A percentile compares a stretch with the other conserved stretches of the same genome.
Conservation (phyloP, 208 protist species). For the Acanthamoeba healyi region DNA sequence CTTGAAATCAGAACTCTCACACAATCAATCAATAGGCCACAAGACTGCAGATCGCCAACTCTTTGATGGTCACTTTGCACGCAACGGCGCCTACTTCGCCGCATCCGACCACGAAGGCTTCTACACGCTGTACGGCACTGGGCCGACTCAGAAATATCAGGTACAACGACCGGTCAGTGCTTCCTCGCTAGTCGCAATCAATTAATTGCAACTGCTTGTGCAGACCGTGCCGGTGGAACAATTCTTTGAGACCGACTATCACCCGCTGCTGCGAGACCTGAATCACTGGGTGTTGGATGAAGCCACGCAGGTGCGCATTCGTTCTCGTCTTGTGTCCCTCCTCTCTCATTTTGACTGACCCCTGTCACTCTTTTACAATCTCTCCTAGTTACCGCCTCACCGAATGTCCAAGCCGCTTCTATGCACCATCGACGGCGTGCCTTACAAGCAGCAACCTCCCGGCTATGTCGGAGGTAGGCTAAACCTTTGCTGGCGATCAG, state of each 20-base stretch:
- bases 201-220: neutral
- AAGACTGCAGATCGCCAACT: constrained; percentile 56
- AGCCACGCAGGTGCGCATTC: constrained; percentile 19
- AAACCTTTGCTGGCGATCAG: neutral
- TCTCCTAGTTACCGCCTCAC: constrained; percentile 5
- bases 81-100: constrained; percentile 59
- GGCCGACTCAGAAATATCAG: neutral
- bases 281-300: constrained; percentile 72
- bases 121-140: constrained; percentile 66
- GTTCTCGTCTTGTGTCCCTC: neutral
- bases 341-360: neutral
- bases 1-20: neutral
- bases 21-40: neutral
- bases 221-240: constrained; percentile 67
- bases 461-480: constrained; percentile 52
- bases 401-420: constrained; percentile 48
- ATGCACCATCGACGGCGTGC: constrained; percentile 63
- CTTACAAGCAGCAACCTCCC: constrained; percentile 69
- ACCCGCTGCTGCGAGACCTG: constrained; percentile 31
- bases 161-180: neutral
- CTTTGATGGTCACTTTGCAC: constrained; percentile 70
- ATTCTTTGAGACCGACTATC: constrained; percentile 72
- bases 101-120: constrained; percentile 67
- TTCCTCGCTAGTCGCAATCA: neutral
- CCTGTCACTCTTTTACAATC: neutral